These are phyloP conservation scores for Macrotyloma uniflorum DNA, from an alignment of 306 rosid species.

Conservation along the genomic window DNA sequence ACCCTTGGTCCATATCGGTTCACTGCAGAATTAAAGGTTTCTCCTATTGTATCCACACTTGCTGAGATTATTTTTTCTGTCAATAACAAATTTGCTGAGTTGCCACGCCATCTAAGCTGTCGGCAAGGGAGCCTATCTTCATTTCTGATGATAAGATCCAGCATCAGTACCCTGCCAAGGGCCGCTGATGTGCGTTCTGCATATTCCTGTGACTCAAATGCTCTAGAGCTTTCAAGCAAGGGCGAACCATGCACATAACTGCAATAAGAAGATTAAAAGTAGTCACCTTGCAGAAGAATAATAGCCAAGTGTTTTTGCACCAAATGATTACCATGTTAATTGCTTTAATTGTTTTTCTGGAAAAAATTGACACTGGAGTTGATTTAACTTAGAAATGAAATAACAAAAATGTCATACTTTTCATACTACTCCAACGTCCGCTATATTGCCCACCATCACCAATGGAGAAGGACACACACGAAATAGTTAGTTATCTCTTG, in stretches of 20 bases:
- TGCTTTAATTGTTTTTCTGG: constrained; percentile 11
- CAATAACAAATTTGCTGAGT: constrained; percentile 83
- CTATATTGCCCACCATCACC: background rate
- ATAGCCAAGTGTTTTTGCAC: background rate
- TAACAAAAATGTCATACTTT: background rate
- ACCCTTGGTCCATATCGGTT: constrained; percentile 59
- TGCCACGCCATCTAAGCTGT: constrained; percentile 92
- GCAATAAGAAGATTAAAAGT: constrained; percentile 42
- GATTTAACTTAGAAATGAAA: constrained; percentile 21
- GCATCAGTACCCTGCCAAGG: constrained; percentile 81
- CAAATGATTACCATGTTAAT: background rate
- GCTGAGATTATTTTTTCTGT: constrained; percentile 59
- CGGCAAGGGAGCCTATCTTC: constrained; percentile 98
- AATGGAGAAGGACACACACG: background rate
- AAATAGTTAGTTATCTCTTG: background rate
- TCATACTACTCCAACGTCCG: constrained; percentile 17
- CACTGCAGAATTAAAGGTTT: constrained; percentile 60
- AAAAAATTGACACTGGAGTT: constrained; percentile 17
- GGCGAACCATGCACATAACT: constrained; percentile 96
- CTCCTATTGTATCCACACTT: constrained; percentile 56
- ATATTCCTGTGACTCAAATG: constrained; percentile 69
- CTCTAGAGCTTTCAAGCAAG: constrained; percentile 72
- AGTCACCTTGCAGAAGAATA: background rate
- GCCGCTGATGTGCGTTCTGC: constrained; percentile 79
- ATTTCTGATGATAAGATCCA: constrained; percentile 94